These are phyloP conservation scores for Radiomyces spectabilis DNA, from an alignment of 192 early-diverging fungal genomes.

Conservation along the genomic window DNA sequence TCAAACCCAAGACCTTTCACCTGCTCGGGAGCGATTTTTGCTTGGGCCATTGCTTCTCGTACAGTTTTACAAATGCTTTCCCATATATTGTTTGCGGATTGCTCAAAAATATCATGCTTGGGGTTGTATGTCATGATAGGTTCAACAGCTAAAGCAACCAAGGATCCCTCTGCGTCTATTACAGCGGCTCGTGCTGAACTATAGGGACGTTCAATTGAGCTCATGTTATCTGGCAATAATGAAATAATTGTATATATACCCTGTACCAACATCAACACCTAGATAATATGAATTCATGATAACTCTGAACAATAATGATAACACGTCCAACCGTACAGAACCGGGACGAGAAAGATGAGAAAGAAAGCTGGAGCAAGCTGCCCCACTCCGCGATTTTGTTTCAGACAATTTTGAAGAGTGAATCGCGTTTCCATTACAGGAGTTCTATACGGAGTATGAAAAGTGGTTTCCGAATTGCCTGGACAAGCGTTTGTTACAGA, in stretches of 20 bases:
- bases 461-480: too few species aligned
- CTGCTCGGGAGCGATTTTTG: constrained; percentile 15
- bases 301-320: background rate
- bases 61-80: constrained; percentile 38
- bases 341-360: too few species aligned
- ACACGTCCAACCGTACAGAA: too few species aligned
- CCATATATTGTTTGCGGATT: constrained; percentile 67
- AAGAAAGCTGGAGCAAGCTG: too few species aligned
- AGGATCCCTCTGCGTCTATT: constrained; percentile 35
- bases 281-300: constrained; percentile 29
- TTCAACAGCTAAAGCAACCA: constrained; percentile 39
- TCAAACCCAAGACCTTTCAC: constrained; percentile 71
- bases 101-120: constrained; percentile 52
- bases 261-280: constrained; percentile 56
- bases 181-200: constrained; percentile 46
- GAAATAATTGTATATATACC: constrained; percentile 11
- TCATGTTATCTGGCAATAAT: background rate
- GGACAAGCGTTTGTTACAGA: too few species aligned
- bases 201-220: background rate
- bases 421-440: too few species aligned
- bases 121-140: constrained; percentile 38
- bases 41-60: constrained; percentile 21
- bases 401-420: too few species aligned
- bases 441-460: too few species aligned
- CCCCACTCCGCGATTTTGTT: too few species aligned